phyloP scores from a whole-genome alignment of 345 rosid genomes.

The Syzygium jambos region DNA sequence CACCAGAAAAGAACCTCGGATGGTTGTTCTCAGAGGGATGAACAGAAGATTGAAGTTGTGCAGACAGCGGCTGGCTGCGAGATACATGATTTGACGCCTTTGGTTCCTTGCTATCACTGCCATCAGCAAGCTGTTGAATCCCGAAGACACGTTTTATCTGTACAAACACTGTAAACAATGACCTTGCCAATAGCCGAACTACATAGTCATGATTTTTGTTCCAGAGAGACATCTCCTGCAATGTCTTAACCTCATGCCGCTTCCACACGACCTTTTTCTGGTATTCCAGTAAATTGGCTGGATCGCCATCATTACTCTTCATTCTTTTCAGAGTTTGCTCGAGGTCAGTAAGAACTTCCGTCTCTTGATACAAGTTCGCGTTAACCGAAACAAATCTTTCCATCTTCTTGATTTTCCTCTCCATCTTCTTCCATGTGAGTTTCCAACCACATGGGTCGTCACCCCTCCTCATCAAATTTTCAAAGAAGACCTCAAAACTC shows the following conservation, averaged over 20 bases:
- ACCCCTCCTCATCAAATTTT: slow-evolving; percentile 42
- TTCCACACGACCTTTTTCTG: slow-evolving; percentile 79
- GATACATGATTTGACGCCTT: slow-evolving; percentile 45
- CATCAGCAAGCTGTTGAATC: slow-evolving; percentile 26
- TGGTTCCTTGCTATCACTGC: slow-evolving; percentile 16
- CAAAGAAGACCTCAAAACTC: slow-evolving; percentile 48
- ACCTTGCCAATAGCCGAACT: slow-evolving; percentile 61
- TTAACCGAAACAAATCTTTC: slow-evolving; percentile 66
- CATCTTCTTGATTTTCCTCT: slow-evolving; percentile 75
- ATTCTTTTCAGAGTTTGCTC: slow-evolving; percentile 75
- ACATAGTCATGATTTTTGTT: slow-evolving; percentile 72
- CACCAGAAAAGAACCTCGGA: slow-evolving; percentile 80
- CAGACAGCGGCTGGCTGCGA: slow-evolving; percentile 64
- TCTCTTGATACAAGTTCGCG: slow-evolving; percentile 77
- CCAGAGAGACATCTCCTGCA: slow-evolving; percentile 80
- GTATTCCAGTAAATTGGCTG: slow-evolving; percentile 49
- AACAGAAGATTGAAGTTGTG: slow-evolving; percentile 42
- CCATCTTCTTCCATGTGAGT: slow-evolving; percentile 75
- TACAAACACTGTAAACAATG: slow-evolving; percentile 61
- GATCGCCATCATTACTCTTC: slow-evolving; percentile 45
- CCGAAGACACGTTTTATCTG: slow-evolving; percentile 71
- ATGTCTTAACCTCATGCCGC: slow-evolving; percentile 70
- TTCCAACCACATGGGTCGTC: slow-evolving; percentile 70
- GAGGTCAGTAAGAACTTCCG: slow-evolving; percentile 72
- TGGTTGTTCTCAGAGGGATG: slow-evolving; percentile 39